A percentile compares a stretch with the other conserved stretches of the same genome.
These are phyloP conservation scores for Adansonia gregorii DNA, from an alignment of 441 rosid genomes.

Conservation along the genomic window DNA sequence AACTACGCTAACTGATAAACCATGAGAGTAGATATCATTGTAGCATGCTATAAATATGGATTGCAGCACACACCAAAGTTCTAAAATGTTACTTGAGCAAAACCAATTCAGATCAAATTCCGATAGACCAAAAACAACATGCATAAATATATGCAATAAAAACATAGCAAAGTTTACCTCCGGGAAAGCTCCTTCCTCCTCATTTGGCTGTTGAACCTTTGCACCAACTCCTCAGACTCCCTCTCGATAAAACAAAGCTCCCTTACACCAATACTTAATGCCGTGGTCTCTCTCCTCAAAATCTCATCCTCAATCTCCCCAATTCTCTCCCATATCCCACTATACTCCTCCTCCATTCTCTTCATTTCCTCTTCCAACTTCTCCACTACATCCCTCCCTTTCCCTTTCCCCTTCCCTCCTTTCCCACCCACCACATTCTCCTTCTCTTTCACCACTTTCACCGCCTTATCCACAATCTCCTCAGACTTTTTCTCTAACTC, in stretches of 20 bases:
- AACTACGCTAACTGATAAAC: neutral
- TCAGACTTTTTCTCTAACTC: conserved; percentile 53
- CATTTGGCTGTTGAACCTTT: conserved; percentile 56
- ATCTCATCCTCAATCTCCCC: conserved; percentile 69
- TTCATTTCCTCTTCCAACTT: conserved; percentile 50
- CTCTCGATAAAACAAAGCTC: conserved; percentile 84
- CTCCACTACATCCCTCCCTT: conserved; percentile 33
- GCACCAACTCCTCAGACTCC: conserved; percentile 79
- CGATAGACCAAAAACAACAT: conserved; percentile 12
- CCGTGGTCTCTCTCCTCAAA: conserved; percentile 60
- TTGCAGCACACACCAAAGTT: neutral
- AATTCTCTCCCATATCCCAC: conserved; percentile 62
- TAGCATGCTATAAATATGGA: neutral
- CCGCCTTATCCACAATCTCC: conserved; percentile 48
- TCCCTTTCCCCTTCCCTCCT: conserved; percentile 42
- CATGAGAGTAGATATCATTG: neutral
- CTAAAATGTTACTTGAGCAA: neutral
- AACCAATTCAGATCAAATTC: neutral
- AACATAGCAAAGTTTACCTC: conserved; percentile 48
- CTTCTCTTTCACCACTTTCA: conserved; percentile 47
- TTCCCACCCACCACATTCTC: conserved; percentile 32
- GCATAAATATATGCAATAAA: neutral
- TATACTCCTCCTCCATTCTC: conserved; percentile 64
- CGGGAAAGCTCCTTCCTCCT: conserved; percentile 42
- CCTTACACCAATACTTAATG: conserved; percentile 73